Percentiles rank a stretch among this genome's conserved stretches.
These are phyloP conservation scores for Fusarium pseudocircinatum DNA, from an alignment of 2,329 filamentous ascomycete genomes.

Conservation along the genomic window DNA sequence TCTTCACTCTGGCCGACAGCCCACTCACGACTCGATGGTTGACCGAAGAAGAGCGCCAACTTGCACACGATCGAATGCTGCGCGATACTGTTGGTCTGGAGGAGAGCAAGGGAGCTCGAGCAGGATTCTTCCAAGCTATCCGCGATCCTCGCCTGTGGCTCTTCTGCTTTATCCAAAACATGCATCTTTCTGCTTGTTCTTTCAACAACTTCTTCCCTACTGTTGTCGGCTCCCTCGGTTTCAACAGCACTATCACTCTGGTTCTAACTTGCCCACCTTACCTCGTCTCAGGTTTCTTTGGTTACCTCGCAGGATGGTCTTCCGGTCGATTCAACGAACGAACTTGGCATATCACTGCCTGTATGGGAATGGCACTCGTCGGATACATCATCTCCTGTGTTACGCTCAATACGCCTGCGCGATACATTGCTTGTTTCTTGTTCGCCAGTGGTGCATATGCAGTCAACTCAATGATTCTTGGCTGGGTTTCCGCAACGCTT, in stretches of 20 bases:
- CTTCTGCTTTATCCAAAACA: slow-evolving; percentile 51
- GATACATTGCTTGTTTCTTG: slow-evolving; percentile 49
- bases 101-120: slow-evolving; percentile 51
- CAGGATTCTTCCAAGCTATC: slow-evolving; percentile 43
- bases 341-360: slow-evolving; percentile 47
- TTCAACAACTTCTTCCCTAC: slow-evolving; percentile 47
- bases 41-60: slow-evolving; percentile 49
- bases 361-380: slow-evolving; percentile 51
- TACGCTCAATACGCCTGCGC: slow-evolving; percentile 44
- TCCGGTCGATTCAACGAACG: slow-evolving; percentile 56
- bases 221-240: slow-evolving; percentile 47
- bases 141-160: slow-evolving; percentile 45
- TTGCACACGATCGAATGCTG: slow-evolving; percentile 54
- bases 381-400: slow-evolving; percentile 50
- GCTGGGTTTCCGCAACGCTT: slow-evolving; percentile 54
- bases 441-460: slow-evolving; percentile 50
- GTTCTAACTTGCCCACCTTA: slow-evolving; percentile 59
- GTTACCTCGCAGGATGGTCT: slow-evolving; percentile 53
- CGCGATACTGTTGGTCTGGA: slow-evolving; percentile 43
- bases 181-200: slow-evolving; percentile 49
- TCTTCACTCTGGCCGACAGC: slow-evolving; percentile 50
- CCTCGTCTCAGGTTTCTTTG: slow-evolving; percentile 52
- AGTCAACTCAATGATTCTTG: slow-evolving; percentile 55
- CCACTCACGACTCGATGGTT: slow-evolving; percentile 52
- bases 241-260: slow-evolving; percentile 51